phyloP scores from a whole-genome alignment of 2,329 filamentous ascomycete species.

The Pseudogymnoascus verrucosus region DNA sequence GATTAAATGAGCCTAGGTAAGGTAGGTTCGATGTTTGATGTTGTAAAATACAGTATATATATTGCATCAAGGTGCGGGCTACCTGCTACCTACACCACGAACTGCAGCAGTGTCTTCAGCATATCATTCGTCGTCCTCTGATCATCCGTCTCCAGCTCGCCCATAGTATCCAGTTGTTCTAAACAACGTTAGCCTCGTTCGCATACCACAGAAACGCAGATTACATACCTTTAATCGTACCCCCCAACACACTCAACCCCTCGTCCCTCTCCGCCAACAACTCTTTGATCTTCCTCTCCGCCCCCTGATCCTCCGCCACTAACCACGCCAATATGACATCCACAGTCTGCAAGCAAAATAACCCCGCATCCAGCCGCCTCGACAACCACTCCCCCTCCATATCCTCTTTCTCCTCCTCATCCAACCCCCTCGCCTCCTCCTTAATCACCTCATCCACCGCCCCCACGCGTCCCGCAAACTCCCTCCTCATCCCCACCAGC shows the following conservation, averaged over 20 bases:
- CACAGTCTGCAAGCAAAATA: conserved; percentile 75
- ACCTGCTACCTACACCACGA: conserved; percentile 29
- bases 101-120: conserved; percentile 51
- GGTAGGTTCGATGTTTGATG: not conserved
- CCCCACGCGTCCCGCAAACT: conserved; percentile 57
- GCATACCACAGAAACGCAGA: not conserved
- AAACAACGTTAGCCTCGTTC: conserved; percentile 15
- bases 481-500: conserved; percentile 61
- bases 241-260: conserved; percentile 51
- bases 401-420: conserved; percentile 51
- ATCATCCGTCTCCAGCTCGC: conserved; percentile 44
- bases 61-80: not conserved
- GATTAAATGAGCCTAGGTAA: not conserved
- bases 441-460: conserved; percentile 56
- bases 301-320: conserved; percentile 77
- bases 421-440: conserved; percentile 45
- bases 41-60: not conserved
- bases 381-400: conserved; percentile 66
- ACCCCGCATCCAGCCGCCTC: conserved; percentile 69
- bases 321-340: conserved; percentile 88
- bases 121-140: conserved; percentile 52
- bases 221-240: conserved; percentile 54
- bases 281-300: conserved; percentile 53
- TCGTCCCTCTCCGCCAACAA: conserved; percentile 63
- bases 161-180: conserved; percentile 56